These are phyloP conservation scores for Aureobasidium pullulans DNA, from an alignment of 2,329 filamentous ascomycete species.

Conservation along the genomic window DNA sequence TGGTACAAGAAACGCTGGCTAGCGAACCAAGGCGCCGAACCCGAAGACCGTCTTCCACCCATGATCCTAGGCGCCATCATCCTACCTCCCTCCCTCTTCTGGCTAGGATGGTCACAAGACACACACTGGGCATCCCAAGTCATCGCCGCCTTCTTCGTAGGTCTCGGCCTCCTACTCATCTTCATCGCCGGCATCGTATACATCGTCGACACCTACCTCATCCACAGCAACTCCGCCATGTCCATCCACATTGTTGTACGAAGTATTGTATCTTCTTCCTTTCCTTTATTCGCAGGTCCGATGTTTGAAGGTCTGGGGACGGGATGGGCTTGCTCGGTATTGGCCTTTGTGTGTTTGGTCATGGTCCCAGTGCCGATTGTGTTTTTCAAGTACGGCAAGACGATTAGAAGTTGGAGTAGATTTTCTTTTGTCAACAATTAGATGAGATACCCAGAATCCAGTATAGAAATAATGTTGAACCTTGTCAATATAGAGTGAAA, in stretches of 20 bases:
- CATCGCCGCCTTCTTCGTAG: conserved; percentile 35
- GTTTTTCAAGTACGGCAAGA: conserved; percentile 22
- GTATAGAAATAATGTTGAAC: no score
- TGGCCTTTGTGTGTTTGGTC: conserved; percentile 25
- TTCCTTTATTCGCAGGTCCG: conserved; percentile 28
- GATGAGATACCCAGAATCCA: no score
- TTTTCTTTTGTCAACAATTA: background rate
- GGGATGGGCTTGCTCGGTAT: conserved; percentile 24
- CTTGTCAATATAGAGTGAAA: no score
- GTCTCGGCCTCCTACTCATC: conserved; percentile 36
- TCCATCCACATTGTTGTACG: conserved; percentile 12
- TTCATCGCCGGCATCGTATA: conserved; percentile 40
- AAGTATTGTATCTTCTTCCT: conserved; percentile 1
- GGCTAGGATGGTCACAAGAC: conserved; percentile 43
- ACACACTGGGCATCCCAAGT: conserved; percentile 39
- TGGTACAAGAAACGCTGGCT: conserved; percentile 20
- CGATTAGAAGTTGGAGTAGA: conserved; percentile 17
- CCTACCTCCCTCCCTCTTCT: conserved; percentile 42
- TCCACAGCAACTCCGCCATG: conserved; percentile 27
- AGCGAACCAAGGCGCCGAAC: conserved; percentile 19
- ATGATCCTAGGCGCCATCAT: conserved; percentile 46
- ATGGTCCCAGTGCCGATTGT: conserved; percentile 22
- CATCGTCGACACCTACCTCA: conserved; percentile 39
- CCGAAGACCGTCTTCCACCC: conserved; percentile 40
- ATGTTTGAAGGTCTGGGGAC: conserved; percentile 30